Base-by-base conservation (phyloP, 2,329 filamentous ascomycete genomes). In the Hypoxylon sp. region DNA sequence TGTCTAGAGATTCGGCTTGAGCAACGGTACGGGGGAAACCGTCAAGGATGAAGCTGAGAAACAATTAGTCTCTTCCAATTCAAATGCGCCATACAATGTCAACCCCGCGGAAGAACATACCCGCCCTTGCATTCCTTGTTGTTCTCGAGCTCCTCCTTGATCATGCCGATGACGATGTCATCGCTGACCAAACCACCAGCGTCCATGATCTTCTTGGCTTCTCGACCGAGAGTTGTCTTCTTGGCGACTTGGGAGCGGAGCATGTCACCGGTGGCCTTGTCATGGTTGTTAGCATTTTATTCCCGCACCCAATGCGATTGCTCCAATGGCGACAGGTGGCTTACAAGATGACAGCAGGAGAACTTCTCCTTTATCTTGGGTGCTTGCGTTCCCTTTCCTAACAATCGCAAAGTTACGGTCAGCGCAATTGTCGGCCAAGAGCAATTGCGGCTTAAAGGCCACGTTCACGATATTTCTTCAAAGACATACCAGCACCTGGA, bases 201-300 rank as follows among this genome's bases (percentile, higher is more conserved):
- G 71, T 99, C 94, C 94, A 99, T 99, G 75, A 99, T 99, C 86
- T 97, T 97, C 87, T 99, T 99, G 63, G 94, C 94, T 80, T 97
- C 91, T 71, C 89, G 85, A 65, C 94, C 94, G 61, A 99, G 86
- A 53, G 89, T 77, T 50, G 94, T 99, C 86, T 97, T 97, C 79
- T 96, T 95, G 62, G 93, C 89, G 70, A 99, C 94, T 76, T 99
- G 94, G 63, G 92, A 96, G 69, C 94, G 91, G 69, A 99, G 84
- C 94, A 99, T 99, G 77, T 99, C 94, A 73, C 94, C 94, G 53
- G 94, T 99, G 60, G 94, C 94, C 92, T 97, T 61, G 37, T 20
- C 25, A 41, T n/a, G 31, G 19, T 25, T 25, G 49, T 56, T 32
- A 59, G 48, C 38, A 30, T 46, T 31, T 29, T 3, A 27, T 15